Evolutionary conservation across 345 rosid genomes (phyloP), one percentile per base, ranked within the genome.

Genomic region (Streptanthus diversifolius): DNA sequence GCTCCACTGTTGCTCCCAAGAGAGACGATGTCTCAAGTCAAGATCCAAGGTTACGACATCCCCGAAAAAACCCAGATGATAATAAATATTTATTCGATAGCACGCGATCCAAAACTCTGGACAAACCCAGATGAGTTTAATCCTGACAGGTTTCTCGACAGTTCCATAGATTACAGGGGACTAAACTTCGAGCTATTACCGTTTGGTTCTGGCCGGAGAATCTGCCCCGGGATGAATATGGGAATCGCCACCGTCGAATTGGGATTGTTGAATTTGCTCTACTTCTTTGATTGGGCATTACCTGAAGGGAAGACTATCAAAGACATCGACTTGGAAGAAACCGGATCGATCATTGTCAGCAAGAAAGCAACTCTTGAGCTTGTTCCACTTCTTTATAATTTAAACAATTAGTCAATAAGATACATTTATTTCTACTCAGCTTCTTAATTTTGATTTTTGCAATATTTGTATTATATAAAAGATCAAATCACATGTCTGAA

Each of bases 131-230:
- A 67, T 7, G 82, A 82, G 75, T 87, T 87, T 47, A 57, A 64
- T 63, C 91, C 91, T 1, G 91, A 85, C 24, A 67, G 91, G 72
- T 87, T 83, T 48, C 49, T 79, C n/a, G 69, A 72, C 13, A 71
- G 74, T 41, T 68, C 78, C 33, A 18, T 83, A 57, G 91, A 85
- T 63, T 63, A 80, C 37, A 79, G 78, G 64, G 91, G 91, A 15
- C 80, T 83, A 8, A 24, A 70, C 24, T 85, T 80, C 53, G 81
- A 75, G 53, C 53, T 81, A 22, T 65, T 85, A 27, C 85, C 89
- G 30, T 85, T 83, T 63, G 89, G 87, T 18, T 80, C 80, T 53
- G 89, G 89, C 18, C 71, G 89, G 44, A 85, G 89, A 74, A 74
- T 81, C 56, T 85, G 87, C 51, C 85, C 87, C 0, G 87, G 87